phyloP scores from a whole-genome alignment of 306 rosid species.

The Luffa aegyptiaca region DNA sequence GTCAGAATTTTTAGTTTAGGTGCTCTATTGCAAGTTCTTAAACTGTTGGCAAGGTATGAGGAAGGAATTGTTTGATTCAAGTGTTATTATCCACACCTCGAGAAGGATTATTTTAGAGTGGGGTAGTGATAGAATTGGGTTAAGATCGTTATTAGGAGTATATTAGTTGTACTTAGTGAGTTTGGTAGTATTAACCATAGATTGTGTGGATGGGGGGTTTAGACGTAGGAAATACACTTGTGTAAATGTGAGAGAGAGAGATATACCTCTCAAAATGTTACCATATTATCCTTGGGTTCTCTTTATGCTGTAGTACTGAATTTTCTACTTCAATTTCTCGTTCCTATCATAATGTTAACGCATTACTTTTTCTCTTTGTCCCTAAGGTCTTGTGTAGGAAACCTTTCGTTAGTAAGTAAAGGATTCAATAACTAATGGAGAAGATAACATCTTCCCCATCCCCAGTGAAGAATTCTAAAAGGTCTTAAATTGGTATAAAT shows the following conservation, averaged over 20 bases:
- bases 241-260: neutral
- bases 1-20: neutral
- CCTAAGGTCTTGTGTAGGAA: neutral
- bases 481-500: neutral
- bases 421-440: neutral
- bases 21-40: neutral
- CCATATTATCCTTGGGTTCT: neutral
- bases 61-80: neutral
- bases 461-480: neutral
- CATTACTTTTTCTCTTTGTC: neutral
- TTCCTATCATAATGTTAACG: neutral
- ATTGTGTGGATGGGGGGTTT: neutral
- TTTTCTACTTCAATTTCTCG: neutral
- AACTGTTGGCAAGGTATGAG: neutral
- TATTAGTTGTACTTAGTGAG: neutral
- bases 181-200: neutral
- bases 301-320: neutral
- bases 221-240: neutral
- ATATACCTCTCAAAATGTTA: neutral
- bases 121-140: neutral
- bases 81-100: neutral
- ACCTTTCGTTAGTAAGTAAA: neutral
- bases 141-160: neutral
- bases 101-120: neutral
- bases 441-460: neutral